These are phyloP conservation scores for Stropharia rugosoannulata DNA, from an alignment of 768 basidiomycete genomes.

Conservation along the genomic window DNA sequence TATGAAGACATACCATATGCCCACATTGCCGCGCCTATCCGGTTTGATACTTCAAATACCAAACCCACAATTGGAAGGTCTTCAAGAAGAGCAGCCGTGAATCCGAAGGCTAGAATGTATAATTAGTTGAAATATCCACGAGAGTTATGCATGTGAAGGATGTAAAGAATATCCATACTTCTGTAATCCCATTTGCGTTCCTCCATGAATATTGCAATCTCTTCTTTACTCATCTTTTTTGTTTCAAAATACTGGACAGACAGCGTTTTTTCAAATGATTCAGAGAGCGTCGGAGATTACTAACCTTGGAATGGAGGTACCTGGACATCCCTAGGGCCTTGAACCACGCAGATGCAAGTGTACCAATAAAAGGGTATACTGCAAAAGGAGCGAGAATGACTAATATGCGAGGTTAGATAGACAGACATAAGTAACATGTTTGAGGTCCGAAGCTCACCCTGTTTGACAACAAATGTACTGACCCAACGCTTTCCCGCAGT, in stretches of 20 bases:
- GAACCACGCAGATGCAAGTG: constrained; percentile 58
- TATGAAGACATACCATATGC: constrained; percentile 56
- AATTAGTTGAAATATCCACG: neutral
- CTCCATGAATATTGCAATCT: constrained; percentile 77
- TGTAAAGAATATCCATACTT: constrained; percentile 36
- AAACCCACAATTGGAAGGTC: constrained; percentile 80
- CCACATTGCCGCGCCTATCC: constrained; percentile 95
- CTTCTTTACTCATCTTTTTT: constrained; percentile 76
- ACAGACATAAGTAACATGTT: neutral
- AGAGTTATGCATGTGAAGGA: too few species aligned
- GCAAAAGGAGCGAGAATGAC: constrained; percentile 61
- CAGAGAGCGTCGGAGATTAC: constrained; percentile 14
- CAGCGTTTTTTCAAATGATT: neutral
- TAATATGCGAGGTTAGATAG: constrained; percentile 19
- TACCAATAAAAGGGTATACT: constrained; percentile 70
- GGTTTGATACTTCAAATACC: constrained; percentile 81
- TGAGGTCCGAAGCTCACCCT: constrained; percentile 32
- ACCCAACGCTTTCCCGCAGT: constrained; percentile 36
- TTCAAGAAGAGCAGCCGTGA: constrained; percentile 80
- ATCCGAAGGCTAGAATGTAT: constrained; percentile 68
- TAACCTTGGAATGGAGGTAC: constrained; percentile 65
- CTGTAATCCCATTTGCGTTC: constrained; percentile 88
- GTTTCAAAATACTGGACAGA: constrained; percentile 69
- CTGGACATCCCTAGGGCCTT: constrained; percentile 68
- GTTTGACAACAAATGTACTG: constrained; percentile 43